Evolutionary conservation across 805 yeast species (phyloP).

Genomic region (Tetrapisispora taiwanensis): DNA sequence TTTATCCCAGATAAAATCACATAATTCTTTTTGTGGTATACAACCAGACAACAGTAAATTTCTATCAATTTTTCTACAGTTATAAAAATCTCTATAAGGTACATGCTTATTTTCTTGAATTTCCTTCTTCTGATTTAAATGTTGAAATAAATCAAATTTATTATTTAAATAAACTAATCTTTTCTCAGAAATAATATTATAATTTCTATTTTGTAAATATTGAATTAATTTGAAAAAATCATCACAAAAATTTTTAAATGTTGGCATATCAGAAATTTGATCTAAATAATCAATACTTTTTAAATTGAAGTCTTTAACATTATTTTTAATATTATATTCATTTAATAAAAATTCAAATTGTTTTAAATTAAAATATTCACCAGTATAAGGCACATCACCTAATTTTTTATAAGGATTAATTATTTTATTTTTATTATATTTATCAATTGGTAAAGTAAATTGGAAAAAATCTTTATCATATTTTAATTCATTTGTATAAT

Average conservation of each 20-base stretch:
- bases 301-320: not conserved
- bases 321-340: not conserved
- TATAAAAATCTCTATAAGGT: constrained; percentile 60
- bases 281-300: not conserved
- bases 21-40: constrained; percentile 22
- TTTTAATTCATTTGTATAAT: not conserved
- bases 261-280: constrained; percentile 15
- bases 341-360: constrained; percentile 18
- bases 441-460: constrained; percentile 4
- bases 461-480: constrained; percentile 3
- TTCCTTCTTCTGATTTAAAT: constrained; percentile 30
- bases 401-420: constrained; percentile 2
- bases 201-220: constrained; percentile 9
- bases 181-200: constrained; percentile 17
- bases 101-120: constrained; percentile 29
- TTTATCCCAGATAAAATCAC: constrained; percentile 32
- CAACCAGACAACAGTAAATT: constrained; percentile 23
- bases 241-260: constrained; percentile 23
- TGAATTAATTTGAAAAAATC: constrained; percentile 24
- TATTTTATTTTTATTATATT: not conserved
- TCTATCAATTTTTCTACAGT: constrained; percentile 83
- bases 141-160: constrained; percentile 30
- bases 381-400: constrained; percentile 19
- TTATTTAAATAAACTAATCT: constrained; percentile 26
- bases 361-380: constrained; percentile 28